Evolutionary conservation across 495 filamentous ascomycete genomes (phyloP).

Genomic region (Aspergillus asperescens): DNA sequence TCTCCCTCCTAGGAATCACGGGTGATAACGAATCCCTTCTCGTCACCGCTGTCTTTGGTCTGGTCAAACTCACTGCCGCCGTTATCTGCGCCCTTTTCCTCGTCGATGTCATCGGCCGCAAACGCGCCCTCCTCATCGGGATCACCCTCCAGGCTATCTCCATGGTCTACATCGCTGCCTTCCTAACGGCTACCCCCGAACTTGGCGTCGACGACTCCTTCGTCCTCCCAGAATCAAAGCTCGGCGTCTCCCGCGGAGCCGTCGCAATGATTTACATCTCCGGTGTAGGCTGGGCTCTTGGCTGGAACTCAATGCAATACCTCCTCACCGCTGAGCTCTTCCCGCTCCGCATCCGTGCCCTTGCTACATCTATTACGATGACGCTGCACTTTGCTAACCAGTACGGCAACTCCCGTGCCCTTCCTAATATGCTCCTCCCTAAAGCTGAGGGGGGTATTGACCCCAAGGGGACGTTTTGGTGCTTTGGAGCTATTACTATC

Average conservation of each 20-base stretch:
- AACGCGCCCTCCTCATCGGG: slow-evolving; percentile 59
- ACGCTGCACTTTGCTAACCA: slow-evolving; percentile 67
- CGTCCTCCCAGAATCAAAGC: slow-evolving; percentile 26
- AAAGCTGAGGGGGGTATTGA: slow-evolving; percentile 41
- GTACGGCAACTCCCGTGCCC: slow-evolving; percentile 57
- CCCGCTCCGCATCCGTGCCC: slow-evolving; percentile 51
- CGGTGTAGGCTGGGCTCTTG: slow-evolving; percentile 64
- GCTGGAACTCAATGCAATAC: slow-evolving; percentile 74
- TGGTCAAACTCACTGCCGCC: slow-evolving; percentile 62
- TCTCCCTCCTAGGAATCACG: slow-evolving; percentile 57
- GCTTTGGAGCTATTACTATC: slow-evolving; percentile 58
- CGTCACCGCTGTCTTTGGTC: slow-evolving; percentile 64
- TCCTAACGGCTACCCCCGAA: slow-evolving; percentile 51
- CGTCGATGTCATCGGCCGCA: slow-evolving; percentile 68
- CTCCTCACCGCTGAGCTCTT: slow-evolving; percentile 72
- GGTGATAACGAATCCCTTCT: slow-evolving; percentile 59
- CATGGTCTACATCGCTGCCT: slow-evolving; percentile 65
- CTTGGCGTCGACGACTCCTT: slow-evolving; percentile 35
- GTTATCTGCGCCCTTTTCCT: slow-evolving; percentile 64
- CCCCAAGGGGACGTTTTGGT: slow-evolving; percentile 61
- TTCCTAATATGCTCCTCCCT: slow-evolving; percentile 51
- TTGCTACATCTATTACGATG: slow-evolving; percentile 41
- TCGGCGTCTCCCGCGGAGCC: slow-evolving; percentile 46
- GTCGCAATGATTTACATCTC: slow-evolving; percentile 64
- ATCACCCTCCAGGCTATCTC: slow-evolving; percentile 57